phyloP scores from a whole-genome alignment of 129 eudicot genomes.

The Lactuca saligna region DNA sequence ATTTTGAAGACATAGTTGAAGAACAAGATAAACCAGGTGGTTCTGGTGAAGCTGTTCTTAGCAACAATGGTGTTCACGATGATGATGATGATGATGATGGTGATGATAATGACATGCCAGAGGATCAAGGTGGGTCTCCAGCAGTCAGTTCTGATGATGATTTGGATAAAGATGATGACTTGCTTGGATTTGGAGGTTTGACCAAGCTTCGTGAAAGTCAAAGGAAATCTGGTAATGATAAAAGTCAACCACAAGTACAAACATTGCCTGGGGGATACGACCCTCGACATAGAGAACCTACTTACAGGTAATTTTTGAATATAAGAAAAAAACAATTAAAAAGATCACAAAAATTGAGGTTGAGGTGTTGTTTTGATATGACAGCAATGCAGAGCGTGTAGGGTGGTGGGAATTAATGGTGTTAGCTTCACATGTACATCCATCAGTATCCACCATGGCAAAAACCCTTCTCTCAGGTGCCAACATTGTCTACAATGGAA shows the following conservation, averaged over 20 bases:
- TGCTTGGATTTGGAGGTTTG: slow-evolving; percentile 36
- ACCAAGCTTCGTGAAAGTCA: slow-evolving; percentile 34
- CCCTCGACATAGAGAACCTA: slow-evolving; percentile 91
- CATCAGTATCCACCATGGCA: slow-evolving; percentile 97
- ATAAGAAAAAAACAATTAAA: too few species aligned
- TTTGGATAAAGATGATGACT: slow-evolving; percentile 49
- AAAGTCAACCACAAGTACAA: slow-evolving; percentile 30
- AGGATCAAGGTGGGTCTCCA: slow-evolving; percentile 46
- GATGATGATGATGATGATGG: slow-evolving; percentile 23
- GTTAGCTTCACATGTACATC: slow-evolving; percentile 82
- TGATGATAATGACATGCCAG: slow-evolving; percentile 40
- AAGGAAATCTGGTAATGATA: slow-evolving; percentile 27
- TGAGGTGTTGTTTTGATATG: not conserved
- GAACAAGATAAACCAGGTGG: slow-evolving; percentile 38
- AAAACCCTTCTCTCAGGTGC: slow-evolving; percentile 92
- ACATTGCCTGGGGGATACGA: slow-evolving; percentile 80
- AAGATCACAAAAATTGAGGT: not conserved
- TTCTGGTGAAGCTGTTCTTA: slow-evolving; percentile 23
- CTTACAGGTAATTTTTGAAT: slow-evolving; percentile 45
- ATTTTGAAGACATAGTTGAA: slow-evolving; percentile 79
- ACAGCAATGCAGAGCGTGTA: slow-evolving; percentile 87
- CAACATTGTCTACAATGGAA: slow-evolving; percentile 85
- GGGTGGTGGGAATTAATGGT: slow-evolving; percentile 98
- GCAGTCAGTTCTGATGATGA: slow-evolving; percentile 62
- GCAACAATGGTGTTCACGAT: slow-evolving; percentile 21